Conservation (phyloP, 176 grass and related monocot genomes). For the Chrysopogon serrulatus region DNA sequence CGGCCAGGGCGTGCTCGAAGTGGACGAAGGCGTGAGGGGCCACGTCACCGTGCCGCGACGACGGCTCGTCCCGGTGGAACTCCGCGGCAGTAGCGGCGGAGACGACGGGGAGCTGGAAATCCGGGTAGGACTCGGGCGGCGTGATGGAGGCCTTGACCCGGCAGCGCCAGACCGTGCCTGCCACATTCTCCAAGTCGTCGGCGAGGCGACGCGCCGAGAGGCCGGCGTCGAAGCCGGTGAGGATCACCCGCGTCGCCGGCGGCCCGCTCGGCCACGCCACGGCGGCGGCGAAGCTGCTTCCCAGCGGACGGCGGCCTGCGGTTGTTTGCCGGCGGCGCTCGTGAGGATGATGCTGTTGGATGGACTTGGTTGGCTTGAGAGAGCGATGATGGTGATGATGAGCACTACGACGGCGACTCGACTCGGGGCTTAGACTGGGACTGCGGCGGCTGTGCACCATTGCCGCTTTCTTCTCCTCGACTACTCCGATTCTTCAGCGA, state of each 20-base stretch:
- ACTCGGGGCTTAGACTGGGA: not conserved
- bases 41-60: slow-evolving; percentile 35
- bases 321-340: not conserved
- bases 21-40: slow-evolving; percentile 73
- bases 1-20: slow-evolving; percentile 42
- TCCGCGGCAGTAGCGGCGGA: not conserved
- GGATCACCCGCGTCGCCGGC: slow-evolving; percentile 47
- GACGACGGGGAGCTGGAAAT: slow-evolving; percentile 19
- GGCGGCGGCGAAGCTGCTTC: not conserved
- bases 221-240: slow-evolving; percentile 48
- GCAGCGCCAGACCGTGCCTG: no score
- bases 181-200: no score
- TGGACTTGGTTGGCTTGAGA: not conserved
- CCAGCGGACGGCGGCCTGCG: not conserved
- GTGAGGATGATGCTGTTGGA: not conserved
- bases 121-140: slow-evolving; percentile 49
- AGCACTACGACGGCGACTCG: not conserved
- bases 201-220: slow-evolving; percentile 44
- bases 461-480: not conserved
- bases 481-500: not conserved
- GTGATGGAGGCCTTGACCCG: slow-evolving; percentile 72
- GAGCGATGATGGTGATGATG: not conserved
- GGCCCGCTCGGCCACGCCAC: not conserved
- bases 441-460: no score
- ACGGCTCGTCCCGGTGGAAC: no score